These are phyloP conservation scores for Entelexis paramagnoliae DNA, from an alignment of 1,139 yeast species.

Conservation along the genomic window DNA sequence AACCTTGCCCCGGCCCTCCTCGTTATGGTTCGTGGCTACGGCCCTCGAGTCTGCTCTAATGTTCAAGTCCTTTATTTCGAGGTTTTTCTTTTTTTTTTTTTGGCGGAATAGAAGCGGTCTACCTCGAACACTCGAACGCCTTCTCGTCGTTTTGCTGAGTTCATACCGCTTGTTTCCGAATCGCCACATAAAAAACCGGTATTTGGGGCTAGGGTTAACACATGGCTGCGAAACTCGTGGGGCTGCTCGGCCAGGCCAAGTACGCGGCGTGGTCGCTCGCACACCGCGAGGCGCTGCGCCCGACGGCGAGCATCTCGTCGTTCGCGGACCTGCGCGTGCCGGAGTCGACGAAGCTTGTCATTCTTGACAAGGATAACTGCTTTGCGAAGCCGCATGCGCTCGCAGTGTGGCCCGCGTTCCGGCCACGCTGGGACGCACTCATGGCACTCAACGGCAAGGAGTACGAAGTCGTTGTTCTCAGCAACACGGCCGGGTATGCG, in stretches of 20 bases:
- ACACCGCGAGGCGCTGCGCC: slow-evolving; percentile 19
- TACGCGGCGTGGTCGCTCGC: slow-evolving; percentile 13
- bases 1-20: background rate
- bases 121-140: too few species aligned
- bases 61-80: too few species aligned
- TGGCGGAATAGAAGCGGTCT: too few species aligned
- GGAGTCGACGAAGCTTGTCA: slow-evolving; percentile 57
- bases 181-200: background rate
- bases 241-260: slow-evolving; percentile 10
- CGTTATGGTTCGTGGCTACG: background rate
- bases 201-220: too few species aligned
- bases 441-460: slow-evolving; percentile 26
- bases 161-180: too few species aligned
- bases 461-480: slow-evolving; percentile 63
- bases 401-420: slow-evolving; percentile 62
- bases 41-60: too few species aligned
- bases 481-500: slow-evolving; percentile 87
- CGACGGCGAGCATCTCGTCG: slow-evolving; percentile 39
- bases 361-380: slow-evolving; percentile 91
- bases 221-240: slow-evolving; percentile 11
- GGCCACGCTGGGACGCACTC: slow-evolving; percentile 48
- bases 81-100: too few species aligned
- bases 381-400: slow-evolving; percentile 78
- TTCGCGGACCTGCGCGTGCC: slow-evolving; percentile 53
- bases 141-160: too few species aligned